Percentiles rank a stretch among this genome's conserved stretches.
phyloP scores from a whole-genome alignment of 192 early-diverging fungal species.

The Coemansia sp. region DNA sequence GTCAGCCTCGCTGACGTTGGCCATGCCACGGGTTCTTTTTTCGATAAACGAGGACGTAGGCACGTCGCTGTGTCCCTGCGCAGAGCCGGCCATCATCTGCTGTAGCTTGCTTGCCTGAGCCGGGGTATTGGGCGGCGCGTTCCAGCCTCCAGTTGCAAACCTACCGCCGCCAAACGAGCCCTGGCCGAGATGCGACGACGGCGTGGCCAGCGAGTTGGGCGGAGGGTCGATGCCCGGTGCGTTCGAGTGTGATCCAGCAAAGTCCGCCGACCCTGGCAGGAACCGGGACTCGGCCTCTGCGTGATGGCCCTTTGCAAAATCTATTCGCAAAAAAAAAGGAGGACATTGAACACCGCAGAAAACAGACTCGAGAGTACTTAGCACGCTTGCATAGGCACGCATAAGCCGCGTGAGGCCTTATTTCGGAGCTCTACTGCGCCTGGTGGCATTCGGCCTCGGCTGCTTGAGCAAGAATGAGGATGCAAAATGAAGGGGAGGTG shows the following conservation, averaged over 20 bases:
- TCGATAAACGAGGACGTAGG: constrained; percentile 26
- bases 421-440: background rate
- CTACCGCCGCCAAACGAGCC: constrained; percentile 3
- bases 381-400: background rate
- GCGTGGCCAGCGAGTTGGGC: constrained; percentile 30
- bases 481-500: background rate
- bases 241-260: constrained; percentile 6
- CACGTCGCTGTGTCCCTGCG: constrained; percentile 11
- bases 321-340: background rate
- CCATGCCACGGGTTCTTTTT: constrained; percentile 18
- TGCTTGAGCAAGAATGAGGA: no score
- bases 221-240: constrained; percentile 25
- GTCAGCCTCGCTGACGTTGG: constrained; percentile 13
- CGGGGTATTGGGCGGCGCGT: constrained; percentile 36
- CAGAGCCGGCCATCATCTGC: constrained; percentile 20
- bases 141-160: constrained; percentile 11
- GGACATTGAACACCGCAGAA: background rate
- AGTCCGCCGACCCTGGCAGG: constrained; percentile 4
- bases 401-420: background rate
- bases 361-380: background rate
- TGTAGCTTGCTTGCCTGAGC: constrained; percentile 25
- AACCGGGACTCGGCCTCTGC: background rate
- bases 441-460: background rate
- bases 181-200: constrained; percentile 5
- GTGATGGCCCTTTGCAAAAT: background rate